A percentile compares a stretch with the other conserved stretches of the same genome.
Conservation (phyloP, 345 rosid species). For the Eutrema heterophyllum region DNA sequence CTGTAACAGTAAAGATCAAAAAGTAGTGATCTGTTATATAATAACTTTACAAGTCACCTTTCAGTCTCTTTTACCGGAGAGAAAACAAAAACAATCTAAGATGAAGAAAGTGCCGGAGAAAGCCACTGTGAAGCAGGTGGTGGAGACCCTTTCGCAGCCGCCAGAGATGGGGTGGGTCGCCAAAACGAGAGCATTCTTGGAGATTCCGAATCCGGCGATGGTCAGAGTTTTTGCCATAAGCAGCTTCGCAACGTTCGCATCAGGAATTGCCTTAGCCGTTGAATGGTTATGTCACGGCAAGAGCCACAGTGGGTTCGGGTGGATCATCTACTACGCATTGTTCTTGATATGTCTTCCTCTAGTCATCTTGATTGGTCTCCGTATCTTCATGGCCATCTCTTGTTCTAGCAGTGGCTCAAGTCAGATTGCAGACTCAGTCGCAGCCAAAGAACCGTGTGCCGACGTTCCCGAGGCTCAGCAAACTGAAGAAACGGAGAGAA, state of each 20-base stretch:
- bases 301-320: constrained; percentile 11
- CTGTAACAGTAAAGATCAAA: background rate
- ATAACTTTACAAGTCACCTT: background rate
- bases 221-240: constrained; percentile 16
- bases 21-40: background rate
- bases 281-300: constrained; percentile 31
- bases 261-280: constrained; percentile 21
- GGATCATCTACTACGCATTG: constrained; percentile 28
- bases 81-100: background rate
- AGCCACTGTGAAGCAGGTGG: background rate
- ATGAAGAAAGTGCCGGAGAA: background rate
- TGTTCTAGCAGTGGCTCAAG: background rate
- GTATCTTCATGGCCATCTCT: background rate
- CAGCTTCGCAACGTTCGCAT: constrained; percentile 11
- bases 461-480: background rate
- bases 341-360: constrained; percentile 17
- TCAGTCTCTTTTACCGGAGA: background rate
- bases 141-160: background rate
- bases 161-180: background rate
- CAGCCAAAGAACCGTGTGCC: background rate
- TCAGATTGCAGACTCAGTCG: constrained; percentile 10
- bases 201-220: constrained; percentile 20
- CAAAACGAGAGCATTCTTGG: background rate
- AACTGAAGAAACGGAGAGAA: background rate
- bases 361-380: constrained; percentile 11